A percentile compares a stretch with the other conserved stretches of the same genome.
These are phyloP conservation scores for Forsythia suspensa DNA, from an alignment of 257 asterid species.

Conservation along the genomic window DNA sequence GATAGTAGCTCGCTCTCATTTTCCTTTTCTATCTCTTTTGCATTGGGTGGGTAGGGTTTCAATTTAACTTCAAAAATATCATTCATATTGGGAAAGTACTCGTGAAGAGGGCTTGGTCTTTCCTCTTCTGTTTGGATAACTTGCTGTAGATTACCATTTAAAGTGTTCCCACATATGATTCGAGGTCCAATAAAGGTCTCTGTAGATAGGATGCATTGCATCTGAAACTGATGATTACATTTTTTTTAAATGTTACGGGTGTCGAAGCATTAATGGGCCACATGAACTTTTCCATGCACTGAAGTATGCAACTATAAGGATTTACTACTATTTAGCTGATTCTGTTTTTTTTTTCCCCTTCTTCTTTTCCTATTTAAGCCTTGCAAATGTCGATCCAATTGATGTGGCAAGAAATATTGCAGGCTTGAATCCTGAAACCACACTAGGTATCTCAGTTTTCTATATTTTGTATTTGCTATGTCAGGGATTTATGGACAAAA, in stretches of 20 bases:
- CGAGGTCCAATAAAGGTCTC: not conserved
- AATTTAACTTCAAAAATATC: not conserved
- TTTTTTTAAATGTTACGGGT: slow-evolving; percentile 8
- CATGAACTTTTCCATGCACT: slow-evolving; percentile 2
- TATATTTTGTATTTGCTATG: slow-evolving; percentile 10
- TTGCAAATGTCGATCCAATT: slow-evolving; percentile 98
- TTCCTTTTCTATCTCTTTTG: not conserved
- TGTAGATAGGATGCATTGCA: not conserved
- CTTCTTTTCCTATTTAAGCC: slow-evolving; percentile 51
- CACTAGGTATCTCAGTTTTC: slow-evolving; percentile 59
- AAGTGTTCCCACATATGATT: slow-evolving; percentile 9
- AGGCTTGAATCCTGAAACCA: slow-evolving; percentile 93
- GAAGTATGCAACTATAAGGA: slow-evolving; percentile 10
- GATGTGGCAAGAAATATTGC: slow-evolving; percentile 83
- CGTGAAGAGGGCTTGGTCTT: slow-evolving; percentile 1
- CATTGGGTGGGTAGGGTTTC: not conserved
- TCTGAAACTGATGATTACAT: slow-evolving; percentile 5
- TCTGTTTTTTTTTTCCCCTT: slow-evolving; percentile 14
- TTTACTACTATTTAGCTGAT: slow-evolving; percentile 12
- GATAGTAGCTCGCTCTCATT: not conserved
- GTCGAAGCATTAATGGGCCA: slow-evolving; percentile 9
- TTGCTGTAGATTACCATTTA: slow-evolving; percentile 8
- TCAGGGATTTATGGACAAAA: not conserved
- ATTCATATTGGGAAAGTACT: not conserved
- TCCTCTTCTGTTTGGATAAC: not conserved